phyloP scores from a whole-genome alignment of 225 moss, liverwort and hornwort species.

The Sphagnum contortum region DNA sequence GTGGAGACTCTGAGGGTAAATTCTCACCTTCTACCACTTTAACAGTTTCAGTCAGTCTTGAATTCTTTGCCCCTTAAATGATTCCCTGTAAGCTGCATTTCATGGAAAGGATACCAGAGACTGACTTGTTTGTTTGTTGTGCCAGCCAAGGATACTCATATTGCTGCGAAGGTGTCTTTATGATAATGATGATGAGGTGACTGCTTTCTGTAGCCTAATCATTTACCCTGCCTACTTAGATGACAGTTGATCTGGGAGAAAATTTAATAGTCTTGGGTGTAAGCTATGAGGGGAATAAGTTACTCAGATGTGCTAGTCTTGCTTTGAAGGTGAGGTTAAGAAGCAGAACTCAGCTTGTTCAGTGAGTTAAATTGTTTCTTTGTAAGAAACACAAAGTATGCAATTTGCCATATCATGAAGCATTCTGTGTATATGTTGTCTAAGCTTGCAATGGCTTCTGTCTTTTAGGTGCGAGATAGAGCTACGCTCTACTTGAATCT shows the following conservation, averaged over 20 bases:
- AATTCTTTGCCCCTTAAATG: no score
- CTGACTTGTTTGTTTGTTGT: not conserved
- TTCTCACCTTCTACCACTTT: not conserved
- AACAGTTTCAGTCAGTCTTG: no score
- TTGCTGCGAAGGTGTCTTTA: conserved; percentile 71
- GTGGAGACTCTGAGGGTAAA: conserved; percentile 49
- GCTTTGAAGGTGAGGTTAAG: not conserved
- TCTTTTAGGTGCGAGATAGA: conserved; percentile 65
- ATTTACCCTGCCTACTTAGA: not conserved
- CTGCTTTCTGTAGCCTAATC: not conserved
- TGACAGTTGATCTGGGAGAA: no score
- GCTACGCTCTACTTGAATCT: conserved; percentile 70
- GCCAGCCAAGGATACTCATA: conserved; percentile 68
- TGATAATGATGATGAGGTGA: conserved; percentile 92
- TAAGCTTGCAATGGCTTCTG: not conserved
- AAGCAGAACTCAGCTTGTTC: not conserved
- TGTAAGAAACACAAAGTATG: not conserved
- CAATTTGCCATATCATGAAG: not conserved
- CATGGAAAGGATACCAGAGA: no score
- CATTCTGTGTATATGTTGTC: not conserved
- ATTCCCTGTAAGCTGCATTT: no score
- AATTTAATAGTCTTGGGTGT: no score
- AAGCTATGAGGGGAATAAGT: no score
- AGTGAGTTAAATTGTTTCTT: not conserved
- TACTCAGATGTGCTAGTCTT: no score